A percentile compares a stretch with the other conserved stretches of the same genome.
Evolutionary conservation across 2,329 filamentous ascomycete genomes (phyloP).

Genomic region (Cryphonectria parasitica): DNA sequence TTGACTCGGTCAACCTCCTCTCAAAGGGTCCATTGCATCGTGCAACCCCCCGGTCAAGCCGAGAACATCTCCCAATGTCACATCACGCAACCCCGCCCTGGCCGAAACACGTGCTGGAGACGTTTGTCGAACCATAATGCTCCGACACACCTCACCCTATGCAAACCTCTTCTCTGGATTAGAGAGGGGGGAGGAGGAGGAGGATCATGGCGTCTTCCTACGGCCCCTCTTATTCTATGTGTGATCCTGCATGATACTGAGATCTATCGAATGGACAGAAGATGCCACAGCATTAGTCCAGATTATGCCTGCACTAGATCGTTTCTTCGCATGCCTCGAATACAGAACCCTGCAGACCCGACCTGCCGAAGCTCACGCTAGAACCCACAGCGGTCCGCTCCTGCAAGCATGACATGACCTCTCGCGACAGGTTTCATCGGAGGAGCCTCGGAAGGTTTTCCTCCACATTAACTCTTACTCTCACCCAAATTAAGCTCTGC

Average conservation of each 20-base stretch:
- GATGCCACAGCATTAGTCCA: slow-evolving; percentile 15
- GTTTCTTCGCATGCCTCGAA: slow-evolving; percentile 11
- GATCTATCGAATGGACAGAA: slow-evolving; percentile 11
- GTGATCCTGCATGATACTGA: neutral
- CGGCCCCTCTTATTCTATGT: neutral
- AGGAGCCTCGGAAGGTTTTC: neutral
- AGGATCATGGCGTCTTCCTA: neutral
- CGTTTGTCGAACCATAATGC: slow-evolving; percentile 23
- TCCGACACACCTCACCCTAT: slow-evolving; percentile 18
- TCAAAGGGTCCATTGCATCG: slow-evolving; percentile 5
- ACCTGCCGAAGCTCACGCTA: slow-evolving; percentile 20
- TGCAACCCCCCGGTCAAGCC: slow-evolving; percentile 15
- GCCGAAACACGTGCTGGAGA: slow-evolving; percentile 24
- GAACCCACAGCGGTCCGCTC: slow-evolving; percentile 21
- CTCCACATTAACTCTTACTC: neutral
- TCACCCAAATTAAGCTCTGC: neutral
- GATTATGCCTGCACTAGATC: slow-evolving; percentile 21
- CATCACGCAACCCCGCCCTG: slow-evolving; percentile 25
- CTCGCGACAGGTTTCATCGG: neutral
- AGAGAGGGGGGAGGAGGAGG: neutral
- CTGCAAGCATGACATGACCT: slow-evolving; percentile 28
- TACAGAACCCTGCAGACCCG: slow-evolving; percentile 15
- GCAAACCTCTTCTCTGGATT: slow-evolving; percentile 14
- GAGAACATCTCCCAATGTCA: slow-evolving; percentile 21
- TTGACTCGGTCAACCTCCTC: slow-evolving; percentile 7